These are phyloP conservation scores for Apiotrichum laibachii DNA, from an alignment of 1,284 basidiomycete genomes.

Conservation along the genomic window DNA sequence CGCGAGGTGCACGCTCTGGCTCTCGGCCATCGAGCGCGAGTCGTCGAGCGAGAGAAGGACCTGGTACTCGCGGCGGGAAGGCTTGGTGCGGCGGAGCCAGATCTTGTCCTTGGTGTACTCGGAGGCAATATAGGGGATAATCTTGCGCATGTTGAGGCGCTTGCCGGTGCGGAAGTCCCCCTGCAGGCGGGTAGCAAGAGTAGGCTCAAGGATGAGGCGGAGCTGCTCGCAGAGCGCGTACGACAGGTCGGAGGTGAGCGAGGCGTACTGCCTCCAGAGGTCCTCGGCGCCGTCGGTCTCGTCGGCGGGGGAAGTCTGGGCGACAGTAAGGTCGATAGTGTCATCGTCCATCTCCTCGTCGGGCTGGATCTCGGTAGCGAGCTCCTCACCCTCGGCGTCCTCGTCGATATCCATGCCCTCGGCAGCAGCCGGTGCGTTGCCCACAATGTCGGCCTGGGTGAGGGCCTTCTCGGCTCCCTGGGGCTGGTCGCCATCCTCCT, in stretches of 20 bases:
- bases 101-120: conserved; percentile 99
- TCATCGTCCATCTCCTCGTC: conserved; percentile 37
- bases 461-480: conserved; percentile 47
- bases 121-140: conserved; percentile 96
- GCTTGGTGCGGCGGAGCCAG: conserved; percentile 92
- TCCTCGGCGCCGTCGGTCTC: conserved; percentile 57
- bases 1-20: conserved; percentile 87
- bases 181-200: conserved; percentile 86
- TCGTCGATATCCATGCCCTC: conserved; percentile 44
- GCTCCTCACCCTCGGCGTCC: conserved; percentile 38
- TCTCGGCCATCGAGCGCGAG: conserved; percentile 93
- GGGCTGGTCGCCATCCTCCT: conserved; percentile 23
- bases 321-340: conserved; percentile 63
- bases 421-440: conserved; percentile 27
- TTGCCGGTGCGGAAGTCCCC: conserved; percentile 99
- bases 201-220: conserved; percentile 93
- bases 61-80: conserved; percentile 93
- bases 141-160: conserved; percentile 98
- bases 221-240: conserved; percentile 93
- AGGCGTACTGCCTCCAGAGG: conserved; percentile 87
- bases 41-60: conserved; percentile 93
- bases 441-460: conserved; percentile 47
- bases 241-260: conserved; percentile 85
- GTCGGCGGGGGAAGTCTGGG: conserved; percentile 38
- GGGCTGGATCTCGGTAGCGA: conserved; percentile 29